Conservation (phyloP, 495 filamentous ascomycete genomes). For the Chaetomium fimeti region DNA sequence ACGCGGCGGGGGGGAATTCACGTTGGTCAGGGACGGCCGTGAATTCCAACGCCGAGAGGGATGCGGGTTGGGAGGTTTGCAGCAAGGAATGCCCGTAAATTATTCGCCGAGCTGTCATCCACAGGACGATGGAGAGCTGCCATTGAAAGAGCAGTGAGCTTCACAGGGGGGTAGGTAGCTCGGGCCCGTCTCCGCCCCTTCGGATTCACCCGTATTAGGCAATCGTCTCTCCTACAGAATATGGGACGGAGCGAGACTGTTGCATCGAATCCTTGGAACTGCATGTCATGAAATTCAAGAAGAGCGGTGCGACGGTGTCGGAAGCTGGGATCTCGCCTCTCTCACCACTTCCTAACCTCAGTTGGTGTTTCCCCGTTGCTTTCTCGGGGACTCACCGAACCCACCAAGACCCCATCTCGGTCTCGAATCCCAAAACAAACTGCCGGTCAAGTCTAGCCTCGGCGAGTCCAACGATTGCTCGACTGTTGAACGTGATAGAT, state of each 20-base stretch:
- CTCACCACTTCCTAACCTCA: background rate
- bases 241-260: constrained; percentile 10
- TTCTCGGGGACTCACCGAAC: background rate
- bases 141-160: background rate
- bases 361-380: background rate
- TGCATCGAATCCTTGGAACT: constrained; percentile 2
- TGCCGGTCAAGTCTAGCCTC: background rate
- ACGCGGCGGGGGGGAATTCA: background rate
- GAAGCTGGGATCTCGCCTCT: constrained; percentile 7
- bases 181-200: background rate
- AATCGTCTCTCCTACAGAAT: constrained; percentile 15
- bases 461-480: background rate
- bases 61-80: background rate
- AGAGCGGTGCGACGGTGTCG: constrained; percentile 19
- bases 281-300: constrained; percentile 9
- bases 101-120: constrained; percentile 10
- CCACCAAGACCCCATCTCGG: background rate
- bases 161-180: background rate
- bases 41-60: constrained; percentile 9
- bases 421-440: background rate
- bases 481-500: background rate
- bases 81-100: constrained; percentile 17
- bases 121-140: background rate
- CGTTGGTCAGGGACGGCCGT: constrained; percentile 1
- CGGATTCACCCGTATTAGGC: constrained; percentile 21